Conservation (phyloP, 2,329 filamentous ascomycete genomes). For the Fonsecaea pedrosoi region DNA sequence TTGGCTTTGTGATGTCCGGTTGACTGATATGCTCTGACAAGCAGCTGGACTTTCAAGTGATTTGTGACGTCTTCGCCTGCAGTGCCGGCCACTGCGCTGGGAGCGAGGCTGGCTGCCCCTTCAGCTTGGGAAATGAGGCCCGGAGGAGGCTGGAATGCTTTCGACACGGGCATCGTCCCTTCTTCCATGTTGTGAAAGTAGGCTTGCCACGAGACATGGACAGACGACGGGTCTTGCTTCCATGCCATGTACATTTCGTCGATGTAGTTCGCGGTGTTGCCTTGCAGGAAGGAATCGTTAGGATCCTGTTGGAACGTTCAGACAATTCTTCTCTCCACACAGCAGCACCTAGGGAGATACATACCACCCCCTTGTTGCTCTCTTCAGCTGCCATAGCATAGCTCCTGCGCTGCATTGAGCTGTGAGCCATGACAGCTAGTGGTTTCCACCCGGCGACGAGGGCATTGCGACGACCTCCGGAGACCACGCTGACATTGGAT, state of each 20-base stretch:
- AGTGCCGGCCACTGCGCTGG: conserved; percentile 49
- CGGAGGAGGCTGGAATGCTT: conserved; percentile 94
- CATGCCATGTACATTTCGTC: conserved; percentile 99
- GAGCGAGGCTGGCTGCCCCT: conserved; percentile 69
- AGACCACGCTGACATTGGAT: conserved; percentile 11
- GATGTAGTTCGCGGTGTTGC: conserved; percentile 97
- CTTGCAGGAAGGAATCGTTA: conserved; percentile 94
- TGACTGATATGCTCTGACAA: conserved; percentile 96
- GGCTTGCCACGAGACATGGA: conserved; percentile 97
- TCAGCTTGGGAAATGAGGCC: conserved; percentile 84
- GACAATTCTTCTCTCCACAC: neutral
- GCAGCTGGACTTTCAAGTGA: conserved; percentile 96
- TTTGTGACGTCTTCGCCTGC: conserved; percentile 86
- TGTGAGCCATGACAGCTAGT: conserved; percentile 50
- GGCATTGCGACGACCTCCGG: conserved; percentile 32
- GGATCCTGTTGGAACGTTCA: conserved; percentile 65
- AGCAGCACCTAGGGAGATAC: conserved; percentile 40
- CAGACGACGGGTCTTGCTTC: conserved; percentile 90
- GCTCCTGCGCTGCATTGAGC: conserved; percentile 52
- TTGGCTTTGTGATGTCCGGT: conserved; percentile 98
- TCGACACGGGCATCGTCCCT: conserved; percentile 95
- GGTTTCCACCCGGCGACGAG: conserved; percentile 49
- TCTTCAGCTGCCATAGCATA: conserved; percentile 68
- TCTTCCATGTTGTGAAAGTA: conserved; percentile 99
- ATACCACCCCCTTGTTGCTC: conserved; percentile 66